Conservation (phyloP, 768 basidiomycete species). For the Nevesoporus exiguus region DNA sequence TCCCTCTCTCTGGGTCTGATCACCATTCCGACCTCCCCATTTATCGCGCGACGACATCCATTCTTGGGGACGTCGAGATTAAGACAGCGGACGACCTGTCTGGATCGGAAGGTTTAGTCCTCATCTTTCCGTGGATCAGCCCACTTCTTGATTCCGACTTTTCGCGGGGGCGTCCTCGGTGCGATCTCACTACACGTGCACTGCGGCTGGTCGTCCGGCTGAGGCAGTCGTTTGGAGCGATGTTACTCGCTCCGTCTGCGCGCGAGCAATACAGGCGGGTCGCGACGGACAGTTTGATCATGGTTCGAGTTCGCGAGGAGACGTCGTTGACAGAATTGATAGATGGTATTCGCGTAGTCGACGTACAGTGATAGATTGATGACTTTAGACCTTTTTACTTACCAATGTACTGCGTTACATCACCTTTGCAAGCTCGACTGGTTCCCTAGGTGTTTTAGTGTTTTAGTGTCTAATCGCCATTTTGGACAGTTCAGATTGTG, state of each 20-base stretch:
- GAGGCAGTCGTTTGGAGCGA: background rate
- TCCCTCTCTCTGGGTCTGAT: background rate
- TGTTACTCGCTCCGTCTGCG: background rate
- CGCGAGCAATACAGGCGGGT: background rate
- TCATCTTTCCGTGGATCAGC: background rate
- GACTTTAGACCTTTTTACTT: background rate
- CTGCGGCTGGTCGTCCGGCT: background rate
- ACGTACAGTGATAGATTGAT: background rate
- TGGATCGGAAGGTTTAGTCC: background rate
- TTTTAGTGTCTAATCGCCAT: too few species aligned
- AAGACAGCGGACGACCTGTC: background rate
- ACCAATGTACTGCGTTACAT: background rate
- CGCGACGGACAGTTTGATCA: background rate
- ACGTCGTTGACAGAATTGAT: background rate
- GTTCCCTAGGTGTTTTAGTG: too few species aligned
- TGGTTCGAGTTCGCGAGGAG: background rate
- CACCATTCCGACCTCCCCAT: too few species aligned
- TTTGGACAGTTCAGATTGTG: too few species aligned
- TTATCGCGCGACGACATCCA: background rate
- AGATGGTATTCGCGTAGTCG: background rate
- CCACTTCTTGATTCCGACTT: background rate
- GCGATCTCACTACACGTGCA: background rate
- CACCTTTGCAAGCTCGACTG: too few species aligned
- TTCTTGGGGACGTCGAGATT: background rate
- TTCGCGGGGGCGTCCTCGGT: background rate